These are phyloP conservation scores for Paragyromitra xinjiangensis DNA, from an alignment of 495 filamentous ascomycete species.

Conservation along the genomic window DNA sequence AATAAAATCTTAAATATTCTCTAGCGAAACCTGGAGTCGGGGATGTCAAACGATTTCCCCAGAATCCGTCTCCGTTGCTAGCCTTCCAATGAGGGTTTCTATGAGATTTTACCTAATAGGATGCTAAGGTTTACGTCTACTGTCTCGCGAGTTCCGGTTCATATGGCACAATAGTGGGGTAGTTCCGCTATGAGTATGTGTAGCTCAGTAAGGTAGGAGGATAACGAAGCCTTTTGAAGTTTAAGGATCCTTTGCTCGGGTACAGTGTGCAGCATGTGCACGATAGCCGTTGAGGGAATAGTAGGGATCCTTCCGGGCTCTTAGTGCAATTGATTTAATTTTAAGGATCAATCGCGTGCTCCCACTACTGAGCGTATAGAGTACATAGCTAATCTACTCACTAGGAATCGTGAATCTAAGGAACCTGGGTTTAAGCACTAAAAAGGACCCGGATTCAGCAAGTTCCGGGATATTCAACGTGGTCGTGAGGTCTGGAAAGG, in stretches of 20 bases:
- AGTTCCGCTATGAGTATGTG: background rate
- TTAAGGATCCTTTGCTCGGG: too few relatives aligned
- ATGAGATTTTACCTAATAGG: background rate
- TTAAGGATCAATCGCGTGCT: conserved; percentile 6
- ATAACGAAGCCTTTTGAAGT: background rate
- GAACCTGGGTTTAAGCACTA: conserved; percentile 13
- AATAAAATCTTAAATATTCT: background rate
- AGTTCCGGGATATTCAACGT: background rate
- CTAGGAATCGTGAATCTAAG: conserved; percentile 12
- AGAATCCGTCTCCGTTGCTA: background rate
- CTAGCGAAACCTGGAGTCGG: background rate
- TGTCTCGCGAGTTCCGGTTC: background rate
- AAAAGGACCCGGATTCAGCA: background rate
- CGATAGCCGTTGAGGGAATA: conserved; percentile 10
- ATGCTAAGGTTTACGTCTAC: conserved; percentile 6
- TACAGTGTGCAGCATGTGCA: background rate
- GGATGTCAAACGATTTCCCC: background rate
- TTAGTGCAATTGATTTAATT: background rate
- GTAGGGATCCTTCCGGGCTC: background rate
- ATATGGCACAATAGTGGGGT: background rate
- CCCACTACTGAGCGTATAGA: background rate
- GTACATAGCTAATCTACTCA: background rate
- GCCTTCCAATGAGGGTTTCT: background rate
- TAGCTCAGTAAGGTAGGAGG: conserved; percentile 5
- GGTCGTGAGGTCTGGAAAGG: background rate